phyloP scores from a whole-genome alignment of 2,329 filamentous ascomycete species.

The Chaetomiaceae sp. region DNA sequence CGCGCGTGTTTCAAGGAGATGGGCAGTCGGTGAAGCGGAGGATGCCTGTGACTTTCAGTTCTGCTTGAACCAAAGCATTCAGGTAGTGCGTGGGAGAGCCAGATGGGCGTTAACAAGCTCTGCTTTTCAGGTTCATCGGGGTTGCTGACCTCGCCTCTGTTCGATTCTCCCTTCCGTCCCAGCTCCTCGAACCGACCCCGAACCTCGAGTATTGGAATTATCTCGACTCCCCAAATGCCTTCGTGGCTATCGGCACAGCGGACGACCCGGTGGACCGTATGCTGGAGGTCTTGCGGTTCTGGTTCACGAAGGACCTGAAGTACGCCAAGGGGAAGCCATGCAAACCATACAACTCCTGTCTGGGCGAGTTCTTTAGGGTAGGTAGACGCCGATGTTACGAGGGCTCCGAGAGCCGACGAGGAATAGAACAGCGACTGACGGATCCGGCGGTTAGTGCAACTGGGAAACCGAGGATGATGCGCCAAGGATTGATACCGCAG shows the following conservation, averaged over 20 bases:
- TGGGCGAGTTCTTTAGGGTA: slow-evolving; percentile 96
- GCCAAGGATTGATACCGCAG: slow-evolving; percentile 54
- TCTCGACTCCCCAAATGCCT: slow-evolving; percentile 88
- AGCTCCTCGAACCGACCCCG: slow-evolving; percentile 90
- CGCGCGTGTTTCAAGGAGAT: not conserved
- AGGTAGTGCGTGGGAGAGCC: no score
- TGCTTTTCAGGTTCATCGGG: slow-evolving; percentile 89
- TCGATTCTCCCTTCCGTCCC: slow-evolving; percentile 90
- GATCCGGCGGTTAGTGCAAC: slow-evolving; percentile 59
- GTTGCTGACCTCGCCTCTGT: slow-evolving; percentile 93
- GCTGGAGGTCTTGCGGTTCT: slow-evolving; percentile 90
- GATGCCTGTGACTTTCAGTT: no score
- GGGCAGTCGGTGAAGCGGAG: not conserved
- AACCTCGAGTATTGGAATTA: slow-evolving; percentile 99
- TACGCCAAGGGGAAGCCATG: slow-evolving; percentile 98
- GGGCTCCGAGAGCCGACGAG: not conserved
- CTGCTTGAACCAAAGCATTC: no score
- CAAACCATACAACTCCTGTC: slow-evolving; percentile 96
- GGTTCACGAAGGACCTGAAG: slow-evolving; percentile 99
- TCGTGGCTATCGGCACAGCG: slow-evolving; percentile 75
- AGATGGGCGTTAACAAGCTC: no score
- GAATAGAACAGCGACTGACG: slow-evolving; percentile 16
- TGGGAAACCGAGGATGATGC: slow-evolving; percentile 85
- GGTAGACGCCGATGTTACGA: slow-evolving; percentile 28
- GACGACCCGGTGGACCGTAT: slow-evolving; percentile 89